Base-by-base conservation (phyloP, 2,329 filamentous ascomycete genomes). In the Elsinoe ampelina region DNA sequence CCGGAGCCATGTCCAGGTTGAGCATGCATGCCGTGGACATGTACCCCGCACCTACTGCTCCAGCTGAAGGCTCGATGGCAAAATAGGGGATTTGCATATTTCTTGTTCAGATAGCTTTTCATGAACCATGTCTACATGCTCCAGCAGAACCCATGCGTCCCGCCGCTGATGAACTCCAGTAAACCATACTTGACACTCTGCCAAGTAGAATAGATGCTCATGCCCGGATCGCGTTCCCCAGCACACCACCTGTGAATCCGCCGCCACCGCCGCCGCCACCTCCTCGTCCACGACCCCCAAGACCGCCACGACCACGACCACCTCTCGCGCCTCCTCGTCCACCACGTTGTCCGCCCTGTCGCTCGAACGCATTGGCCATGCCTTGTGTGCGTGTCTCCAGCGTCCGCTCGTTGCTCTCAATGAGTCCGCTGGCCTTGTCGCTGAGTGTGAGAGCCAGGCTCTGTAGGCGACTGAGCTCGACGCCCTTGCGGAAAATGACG, bases 401-500 rank as follows among this genome's bases (percentile, higher is more conserved):
- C 20, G 92, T 95, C 72, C 95, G 86, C 79, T 98, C 93, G 77
- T 98, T 98, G 65, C 85, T 85, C 80, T 98, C 95, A 69, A 97
- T 95, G 59, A 98, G 85, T 55, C 86, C 84, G 70, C 90, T 95
- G 58, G 93, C 92, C 81, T 97, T 98, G 78, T 98, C 93, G 59
- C 88, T 89, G 54, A 98, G 80, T 8, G 91, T 93, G 63, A 98
- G 84, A 32, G 95, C 91, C 68, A 98, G 80, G 72, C 89, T 95
- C 77, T 98, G 93, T 62, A 98, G 83, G 65, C 95, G 85, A 68
- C 89, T 95, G 62, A 98, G 83, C 80, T 98, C 95, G 61, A 98
- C 93, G 59, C 93, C 95, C 84, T 98, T 97, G 74, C 93, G 87
- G 88, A 98, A 98, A 76, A 97, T 93, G 74, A 98, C 89, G 54